Evolutionary conservation across 257 asterid species (phyloP).

Genomic region (Lycium ferocissimum): DNA sequence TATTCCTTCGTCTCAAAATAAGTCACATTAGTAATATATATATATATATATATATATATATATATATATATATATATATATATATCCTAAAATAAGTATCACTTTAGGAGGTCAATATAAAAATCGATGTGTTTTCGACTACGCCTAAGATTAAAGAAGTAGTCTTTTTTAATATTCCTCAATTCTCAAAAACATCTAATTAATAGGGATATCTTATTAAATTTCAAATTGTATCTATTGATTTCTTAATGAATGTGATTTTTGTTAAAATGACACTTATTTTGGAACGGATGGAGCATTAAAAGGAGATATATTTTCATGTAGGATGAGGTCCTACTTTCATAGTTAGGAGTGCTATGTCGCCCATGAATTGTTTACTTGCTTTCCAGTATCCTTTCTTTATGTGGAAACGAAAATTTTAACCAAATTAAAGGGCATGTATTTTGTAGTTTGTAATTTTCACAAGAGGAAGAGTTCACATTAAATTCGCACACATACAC

Average conservation of each 20-base stretch:
- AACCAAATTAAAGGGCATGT: not conserved
- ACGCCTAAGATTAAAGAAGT: not conserved
- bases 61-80: no score
- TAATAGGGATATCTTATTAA: not conserved
- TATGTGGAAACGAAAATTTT: not conserved
- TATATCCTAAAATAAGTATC: no score
- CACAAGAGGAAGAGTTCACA: not conserved
- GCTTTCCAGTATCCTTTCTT: not conserved
- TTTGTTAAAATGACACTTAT: no score
- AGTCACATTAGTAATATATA: no score
- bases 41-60: no score
- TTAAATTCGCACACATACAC: not conserved
- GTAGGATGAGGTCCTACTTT: not conserved
- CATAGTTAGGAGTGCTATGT: constrained; percentile 14
- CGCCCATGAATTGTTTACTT: not conserved
- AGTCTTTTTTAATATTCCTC: no score
- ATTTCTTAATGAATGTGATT: no score
- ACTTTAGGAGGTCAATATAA: no score
- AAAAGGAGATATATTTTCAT: not conserved
- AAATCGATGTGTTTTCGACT: no score
- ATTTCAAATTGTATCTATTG: no score
- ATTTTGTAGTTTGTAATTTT: not conserved
- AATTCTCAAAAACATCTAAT: no score
- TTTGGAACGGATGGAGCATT: not conserved
- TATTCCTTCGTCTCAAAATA: no score